A percentile compares a stretch with the other conserved stretches of the same genome.
These are phyloP conservation scores for Iberis pinnata DNA, from an alignment of 345 rosid species.

Conservation along the genomic window DNA sequence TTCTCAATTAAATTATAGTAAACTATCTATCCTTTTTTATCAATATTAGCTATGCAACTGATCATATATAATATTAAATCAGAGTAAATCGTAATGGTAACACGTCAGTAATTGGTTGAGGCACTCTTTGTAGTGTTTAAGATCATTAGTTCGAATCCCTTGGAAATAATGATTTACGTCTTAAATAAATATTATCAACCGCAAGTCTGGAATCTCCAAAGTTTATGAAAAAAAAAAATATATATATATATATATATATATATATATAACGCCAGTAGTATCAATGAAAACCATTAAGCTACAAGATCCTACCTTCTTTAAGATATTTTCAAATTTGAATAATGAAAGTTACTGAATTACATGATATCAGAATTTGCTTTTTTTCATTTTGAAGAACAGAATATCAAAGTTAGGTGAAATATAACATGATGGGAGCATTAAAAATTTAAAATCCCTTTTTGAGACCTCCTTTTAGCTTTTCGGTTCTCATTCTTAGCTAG, in stretches of 20 bases:
- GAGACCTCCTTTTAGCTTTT: not conserved
- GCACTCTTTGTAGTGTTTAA: too few species aligned
- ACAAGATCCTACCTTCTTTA: too few species aligned
- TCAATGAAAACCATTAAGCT: not conserved
- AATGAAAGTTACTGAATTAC: not conserved
- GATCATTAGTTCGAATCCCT: too few species aligned
- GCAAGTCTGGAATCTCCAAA: too few species aligned
- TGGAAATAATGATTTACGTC: too few species aligned
- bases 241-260: too few species aligned
- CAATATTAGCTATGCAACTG: too few species aligned
- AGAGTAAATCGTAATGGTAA: not conserved
- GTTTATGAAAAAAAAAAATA: too few species aligned
- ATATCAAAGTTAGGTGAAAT: conserved; percentile 17
- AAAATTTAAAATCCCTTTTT: not conserved
- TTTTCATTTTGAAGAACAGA: not conserved
- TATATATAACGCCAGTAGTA: not conserved
- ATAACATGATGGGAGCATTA: conserved; percentile 2
- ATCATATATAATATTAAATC: too few species aligned
- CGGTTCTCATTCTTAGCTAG: not conserved
- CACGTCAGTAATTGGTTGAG: too few species aligned
- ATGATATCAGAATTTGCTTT: conserved; percentile 1
- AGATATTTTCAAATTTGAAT: not conserved
- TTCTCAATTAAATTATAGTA: not conserved
- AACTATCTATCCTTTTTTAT: too few species aligned
- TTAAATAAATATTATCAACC: too few species aligned